A percentile compares a stretch with the other conserved stretches of the same genome.
These are phyloP conservation scores for Rhinocladiella mackenziei DNA, from an alignment of 2,329 filamentous ascomycete genomes.

Conservation along the genomic window DNA sequence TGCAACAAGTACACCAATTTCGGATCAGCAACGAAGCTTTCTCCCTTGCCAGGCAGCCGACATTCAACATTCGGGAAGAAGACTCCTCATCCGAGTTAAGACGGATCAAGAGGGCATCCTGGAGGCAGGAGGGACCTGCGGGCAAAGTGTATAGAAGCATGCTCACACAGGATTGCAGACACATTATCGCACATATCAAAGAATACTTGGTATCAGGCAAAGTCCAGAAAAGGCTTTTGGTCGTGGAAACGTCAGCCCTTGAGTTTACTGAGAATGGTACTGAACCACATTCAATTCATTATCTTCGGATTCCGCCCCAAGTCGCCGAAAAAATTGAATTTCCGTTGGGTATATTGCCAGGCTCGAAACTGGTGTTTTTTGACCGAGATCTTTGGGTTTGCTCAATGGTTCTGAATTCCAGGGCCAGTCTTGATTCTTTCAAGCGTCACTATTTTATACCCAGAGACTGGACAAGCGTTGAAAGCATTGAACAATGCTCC, in stretches of 20 bases:
- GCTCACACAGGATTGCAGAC: slow-evolving; percentile 6
- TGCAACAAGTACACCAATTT: slow-evolving; percentile 4
- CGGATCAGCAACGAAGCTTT: slow-evolving; percentile 1
- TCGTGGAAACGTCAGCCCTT: background rate
- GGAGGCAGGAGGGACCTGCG: background rate
- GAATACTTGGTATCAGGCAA: background rate
- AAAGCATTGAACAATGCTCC: slow-evolving; percentile 1
- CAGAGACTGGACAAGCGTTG: slow-evolving; percentile 12
- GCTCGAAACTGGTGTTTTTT: slow-evolving; percentile 5
- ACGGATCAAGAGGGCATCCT: background rate
- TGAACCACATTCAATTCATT: background rate
- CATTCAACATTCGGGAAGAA: background rate
- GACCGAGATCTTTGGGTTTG: slow-evolving; percentile 13
- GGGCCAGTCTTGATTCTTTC: background rate
- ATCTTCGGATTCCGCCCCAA: background rate
- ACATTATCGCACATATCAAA: slow-evolving; percentile 4
- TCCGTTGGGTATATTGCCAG: slow-evolving; percentile 9
- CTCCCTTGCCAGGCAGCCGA: slow-evolving; percentile 1
- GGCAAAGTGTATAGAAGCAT: background rate
- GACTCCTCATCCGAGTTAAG: background rate
- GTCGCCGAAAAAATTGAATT: slow-evolving; percentile 1
- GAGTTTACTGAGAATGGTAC: background rate
- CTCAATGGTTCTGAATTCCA: background rate
- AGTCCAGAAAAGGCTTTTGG: slow-evolving; percentile 4
- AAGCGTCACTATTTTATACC: slow-evolving; percentile 18